Percentiles rank a stretch among this genome's conserved stretches.
phyloP scores from a whole-genome alignment of 2,329 filamentous ascomycete species.

The Paracoccidioides lutzii region DNA sequence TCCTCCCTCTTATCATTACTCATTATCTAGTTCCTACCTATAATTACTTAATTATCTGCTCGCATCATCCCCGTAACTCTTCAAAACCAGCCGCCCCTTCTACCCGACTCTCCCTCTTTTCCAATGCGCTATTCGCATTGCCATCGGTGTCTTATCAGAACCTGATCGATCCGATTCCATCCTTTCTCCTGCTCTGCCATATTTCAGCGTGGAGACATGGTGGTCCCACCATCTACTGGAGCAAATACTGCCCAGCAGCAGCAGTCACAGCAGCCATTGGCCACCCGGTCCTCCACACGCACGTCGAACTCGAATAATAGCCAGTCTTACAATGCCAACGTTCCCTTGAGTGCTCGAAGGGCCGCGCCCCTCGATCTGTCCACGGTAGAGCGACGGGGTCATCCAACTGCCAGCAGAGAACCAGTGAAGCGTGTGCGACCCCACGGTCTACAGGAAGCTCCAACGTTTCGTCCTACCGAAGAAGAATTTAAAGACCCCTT shows the following conservation, averaged over 20 bases:
- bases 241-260: conserved; percentile 14
- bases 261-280: conserved; percentile 22
- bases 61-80: background rate
- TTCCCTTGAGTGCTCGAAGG: conserved; percentile 52
- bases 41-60: background rate
- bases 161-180: background rate
- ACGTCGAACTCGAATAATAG: conserved; percentile 30
- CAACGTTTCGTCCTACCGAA: conserved; percentile 76
- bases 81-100: background rate
- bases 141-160: conserved; percentile 2
- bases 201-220: conserved; percentile 24
- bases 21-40: background rate
- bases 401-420: conserved; percentile 63
- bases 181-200: background rate
- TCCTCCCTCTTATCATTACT: background rate
- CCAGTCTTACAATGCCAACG: conserved; percentile 35
- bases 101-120: conserved; percentile 11
- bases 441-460: conserved; percentile 77
- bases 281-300: conserved; percentile 25
- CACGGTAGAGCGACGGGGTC: conserved; percentile 83
- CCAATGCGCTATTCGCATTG: conserved; percentile 5
- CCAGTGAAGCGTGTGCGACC: conserved; percentile 64
- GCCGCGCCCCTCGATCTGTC: conserved; percentile 64
- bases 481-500: conserved; percentile 93
- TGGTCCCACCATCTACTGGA: conserved; percentile 33